phyloP scores from a whole-genome alignment of 2,329 filamentous ascomycete species.

The Cladosporium sp. region DNA sequence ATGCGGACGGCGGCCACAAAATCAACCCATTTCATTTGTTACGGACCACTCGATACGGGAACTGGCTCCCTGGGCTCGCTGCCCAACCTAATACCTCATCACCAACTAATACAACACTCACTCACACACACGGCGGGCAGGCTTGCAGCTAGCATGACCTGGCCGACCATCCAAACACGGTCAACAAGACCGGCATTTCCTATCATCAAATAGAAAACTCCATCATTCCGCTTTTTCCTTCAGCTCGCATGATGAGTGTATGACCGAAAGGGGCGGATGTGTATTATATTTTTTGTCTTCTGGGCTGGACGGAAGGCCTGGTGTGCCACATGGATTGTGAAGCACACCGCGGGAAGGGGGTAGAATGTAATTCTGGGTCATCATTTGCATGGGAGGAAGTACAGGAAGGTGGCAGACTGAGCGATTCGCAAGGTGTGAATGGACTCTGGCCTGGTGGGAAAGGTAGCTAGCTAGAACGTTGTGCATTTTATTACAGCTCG shows the following conservation, averaged over 20 bases:
- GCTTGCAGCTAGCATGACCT: background rate
- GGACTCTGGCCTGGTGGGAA: background rate
- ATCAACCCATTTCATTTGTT: slow-evolving; percentile 12
- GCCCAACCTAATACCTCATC: slow-evolving; percentile 11
- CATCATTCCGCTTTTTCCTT: background rate
- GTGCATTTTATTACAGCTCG: slow-evolving; percentile 13
- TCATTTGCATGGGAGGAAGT: slow-evolving; percentile 6
- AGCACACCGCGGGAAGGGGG: background rate
- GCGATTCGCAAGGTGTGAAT: background rate
- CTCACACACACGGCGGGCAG: background rate
- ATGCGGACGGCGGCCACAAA: slow-evolving; percentile 7
- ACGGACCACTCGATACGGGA: slow-evolving; percentile 6
- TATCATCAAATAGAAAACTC: slow-evolving; percentile 1
- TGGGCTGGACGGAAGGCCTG: background rate
- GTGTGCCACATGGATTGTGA: slow-evolving; percentile 4
- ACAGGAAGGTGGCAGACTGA: background rate
- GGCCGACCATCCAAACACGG: background rate
- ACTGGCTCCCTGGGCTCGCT: background rate
- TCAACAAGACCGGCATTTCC: slow-evolving; percentile 12
- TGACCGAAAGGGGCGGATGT: slow-evolving; percentile 16
- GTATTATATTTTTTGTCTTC: slow-evolving; percentile 13
- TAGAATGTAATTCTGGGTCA: slow-evolving; percentile 7
- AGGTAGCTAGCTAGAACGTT: slow-evolving; percentile 8
- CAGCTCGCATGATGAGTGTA: slow-evolving; percentile 17
- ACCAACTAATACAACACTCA: slow-evolving; percentile 13